Evolutionary conservation across 495 filamentous ascomycete species (phyloP), one percentile per base, ranked within the genome.

Genomic region (Penicillium ucsense): DNA sequence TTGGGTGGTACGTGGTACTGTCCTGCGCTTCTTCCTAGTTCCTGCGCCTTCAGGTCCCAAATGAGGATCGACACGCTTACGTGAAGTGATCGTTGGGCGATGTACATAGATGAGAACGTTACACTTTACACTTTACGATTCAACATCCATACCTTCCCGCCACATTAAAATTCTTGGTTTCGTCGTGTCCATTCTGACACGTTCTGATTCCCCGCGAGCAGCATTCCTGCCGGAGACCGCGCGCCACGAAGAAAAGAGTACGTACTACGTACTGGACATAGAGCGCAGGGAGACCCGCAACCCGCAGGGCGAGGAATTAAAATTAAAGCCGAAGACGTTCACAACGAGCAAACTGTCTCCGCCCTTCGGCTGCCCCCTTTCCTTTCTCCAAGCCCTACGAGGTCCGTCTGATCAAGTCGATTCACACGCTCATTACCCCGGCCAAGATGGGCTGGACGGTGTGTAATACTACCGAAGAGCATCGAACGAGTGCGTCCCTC

Each of bases 391-490:
- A 10, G 30, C 10, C 35, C 37, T 5, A 42, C 46, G 20, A 20
- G 20, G 20, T 20, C 20, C 20, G 20, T 20, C 20, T 20, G 20
- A 20, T 20, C 20, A 2, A 20, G 20, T 20, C 20, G 20, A 20
- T 20, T 20, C 20, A 31, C 29, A 20, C 20, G 11, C 12, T 37
- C 47, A 41, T 42, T 20, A 34, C 43, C 11, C 41, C 51, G 57
- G 57, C 60, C 45, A 69, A 46, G 46, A 75, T 75, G 72, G 66
- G 61, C 46, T 76, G 73, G 74, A 68, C 71, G 37, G 55, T 62
- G 50, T 78, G 75, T 45, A 74, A 78, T 61, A 57, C 65, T 3
- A 75, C 75, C 11, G 34, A 61, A 44, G 74, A 77, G 49, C 47
- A 69, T 48, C 56, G 65, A 48, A 66, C 55, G 12, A 74, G 74